phyloP scores from a whole-genome alignment of 2,329 filamentous ascomycete species.

The Aaosphaeria arxii region DNA sequence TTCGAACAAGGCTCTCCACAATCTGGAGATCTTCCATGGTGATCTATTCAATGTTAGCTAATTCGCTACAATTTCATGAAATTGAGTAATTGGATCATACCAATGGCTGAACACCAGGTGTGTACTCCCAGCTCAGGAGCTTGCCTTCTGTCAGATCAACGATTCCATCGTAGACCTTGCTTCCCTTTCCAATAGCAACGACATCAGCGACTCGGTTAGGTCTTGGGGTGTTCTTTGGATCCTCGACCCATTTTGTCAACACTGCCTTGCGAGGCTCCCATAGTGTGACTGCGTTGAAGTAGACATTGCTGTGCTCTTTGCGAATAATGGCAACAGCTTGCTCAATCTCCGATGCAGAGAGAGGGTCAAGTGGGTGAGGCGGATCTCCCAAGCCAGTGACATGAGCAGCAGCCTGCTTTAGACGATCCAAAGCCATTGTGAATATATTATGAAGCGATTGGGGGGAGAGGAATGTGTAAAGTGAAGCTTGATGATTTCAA shows the following conservation, averaged over 20 bases:
- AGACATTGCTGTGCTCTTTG: slow-evolving; percentile 66
- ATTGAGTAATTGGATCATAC: slow-evolving; percentile 42
- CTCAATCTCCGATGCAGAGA: slow-evolving; percentile 70
- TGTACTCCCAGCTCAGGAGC: slow-evolving; percentile 70
- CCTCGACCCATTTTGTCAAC: slow-evolving; percentile 75
- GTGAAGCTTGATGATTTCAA: neutral
- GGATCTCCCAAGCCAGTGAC: slow-evolving; percentile 53
- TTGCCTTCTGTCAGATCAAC: slow-evolving; percentile 68
- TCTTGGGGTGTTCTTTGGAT: slow-evolving; percentile 57
- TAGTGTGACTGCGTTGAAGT: slow-evolving; percentile 83
- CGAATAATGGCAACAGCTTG: slow-evolving; percentile 66
- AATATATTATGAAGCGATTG: neutral
- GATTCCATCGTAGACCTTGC: slow-evolving; percentile 78
- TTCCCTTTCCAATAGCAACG: slow-evolving; percentile 74
- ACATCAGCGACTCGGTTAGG: slow-evolving; percentile 76
- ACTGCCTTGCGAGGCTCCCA: slow-evolving; percentile 82
- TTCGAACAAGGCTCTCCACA: slow-evolving; percentile 73
- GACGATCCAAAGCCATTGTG: slow-evolving; percentile 60
- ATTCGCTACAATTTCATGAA: neutral
- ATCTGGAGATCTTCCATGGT: slow-evolving; percentile 85
- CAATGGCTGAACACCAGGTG: slow-evolving; percentile 77
- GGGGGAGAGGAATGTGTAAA: slow-evolving; percentile 3
- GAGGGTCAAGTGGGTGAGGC: slow-evolving; percentile 75
- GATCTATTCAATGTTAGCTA: slow-evolving; percentile 52
- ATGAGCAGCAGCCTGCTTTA: slow-evolving; percentile 63